These are phyloP conservation scores for Candida nanaspora DNA, from an alignment of 805 yeast genomes.

Conservation along the genomic window DNA sequence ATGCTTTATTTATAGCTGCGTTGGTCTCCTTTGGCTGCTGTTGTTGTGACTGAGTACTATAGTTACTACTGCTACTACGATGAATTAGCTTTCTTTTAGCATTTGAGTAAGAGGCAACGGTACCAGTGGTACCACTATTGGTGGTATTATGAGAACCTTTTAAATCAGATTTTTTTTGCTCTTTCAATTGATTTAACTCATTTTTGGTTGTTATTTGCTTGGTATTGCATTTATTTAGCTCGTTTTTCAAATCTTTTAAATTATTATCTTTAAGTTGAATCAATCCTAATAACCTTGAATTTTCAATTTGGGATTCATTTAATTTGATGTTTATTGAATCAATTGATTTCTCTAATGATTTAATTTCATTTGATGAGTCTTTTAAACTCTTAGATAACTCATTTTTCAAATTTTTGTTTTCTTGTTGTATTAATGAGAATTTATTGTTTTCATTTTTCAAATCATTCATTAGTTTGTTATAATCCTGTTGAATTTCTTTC, in stretches of 20 bases:
- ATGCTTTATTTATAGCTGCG: no score
- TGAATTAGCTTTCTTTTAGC: not conserved
- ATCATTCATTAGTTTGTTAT: not conserved
- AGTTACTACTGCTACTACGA: not conserved
- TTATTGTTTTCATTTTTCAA: not conserved
- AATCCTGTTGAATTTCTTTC: not conserved
- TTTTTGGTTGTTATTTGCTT: not conserved
- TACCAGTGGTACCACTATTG: no score
- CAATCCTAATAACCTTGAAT: not conserved
- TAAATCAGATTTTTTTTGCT: no score
- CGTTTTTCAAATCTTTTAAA: not conserved
- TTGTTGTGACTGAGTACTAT: no score
- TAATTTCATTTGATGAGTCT: conserved; percentile 12
- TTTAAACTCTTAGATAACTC: not conserved
- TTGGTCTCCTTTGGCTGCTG: no score
- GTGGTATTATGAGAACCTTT: no score
- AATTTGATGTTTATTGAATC: conserved; percentile 6
- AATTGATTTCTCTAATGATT: conserved; percentile 7
- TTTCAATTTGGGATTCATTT: not conserved
- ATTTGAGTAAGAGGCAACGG: no score
- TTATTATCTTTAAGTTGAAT: not conserved
- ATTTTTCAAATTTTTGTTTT: not conserved
- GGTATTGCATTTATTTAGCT: not conserved
- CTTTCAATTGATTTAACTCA: not conserved
- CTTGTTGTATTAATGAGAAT: not conserved